Evolutionary conservation across 768 basidiomycete genomes (phyloP).

Genomic region (Podaxis rugospora): DNA sequence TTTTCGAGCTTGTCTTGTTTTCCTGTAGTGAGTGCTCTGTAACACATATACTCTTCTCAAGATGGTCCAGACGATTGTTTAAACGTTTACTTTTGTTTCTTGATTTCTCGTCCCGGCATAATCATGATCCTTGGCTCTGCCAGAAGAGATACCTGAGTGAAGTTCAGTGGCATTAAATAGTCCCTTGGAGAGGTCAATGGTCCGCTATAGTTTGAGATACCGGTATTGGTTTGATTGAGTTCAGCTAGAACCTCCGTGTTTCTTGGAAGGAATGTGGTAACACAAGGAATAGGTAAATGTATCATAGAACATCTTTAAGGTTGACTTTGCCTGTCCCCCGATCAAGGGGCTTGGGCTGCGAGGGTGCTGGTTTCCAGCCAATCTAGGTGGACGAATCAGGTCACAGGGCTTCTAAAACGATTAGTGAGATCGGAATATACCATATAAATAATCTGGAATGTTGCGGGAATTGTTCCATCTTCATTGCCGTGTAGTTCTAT

Average conservation of each 20-base stretch:
- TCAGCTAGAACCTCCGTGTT: not conserved
- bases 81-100: not conserved
- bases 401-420: not conserved
- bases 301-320: conserved; percentile 36
- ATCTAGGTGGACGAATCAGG: conserved; percentile 24
- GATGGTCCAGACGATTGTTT: not conserved
- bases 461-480: conserved; percentile 86
- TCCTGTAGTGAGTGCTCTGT: not conserved
- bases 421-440: conserved; percentile 30
- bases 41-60: not conserved
- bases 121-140: not conserved
- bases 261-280: not conserved
- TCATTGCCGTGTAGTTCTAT: conserved; percentile 81
- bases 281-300: not conserved
- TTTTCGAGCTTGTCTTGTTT: not conserved
- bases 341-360: conserved; percentile 39
- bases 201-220: not conserved
- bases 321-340: conserved; percentile 42
- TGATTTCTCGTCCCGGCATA: not conserved
- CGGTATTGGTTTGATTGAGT: not conserved
- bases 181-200: not conserved
- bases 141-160: not conserved
- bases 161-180: not conserved
- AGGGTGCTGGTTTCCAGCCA: conserved; percentile 42
- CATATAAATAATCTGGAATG: conserved; percentile 95